These are phyloP conservation scores for Sodiomyces alkalinus DNA, from an alignment of 2,329 filamentous ascomycete genomes.

Conservation along the genomic window DNA sequence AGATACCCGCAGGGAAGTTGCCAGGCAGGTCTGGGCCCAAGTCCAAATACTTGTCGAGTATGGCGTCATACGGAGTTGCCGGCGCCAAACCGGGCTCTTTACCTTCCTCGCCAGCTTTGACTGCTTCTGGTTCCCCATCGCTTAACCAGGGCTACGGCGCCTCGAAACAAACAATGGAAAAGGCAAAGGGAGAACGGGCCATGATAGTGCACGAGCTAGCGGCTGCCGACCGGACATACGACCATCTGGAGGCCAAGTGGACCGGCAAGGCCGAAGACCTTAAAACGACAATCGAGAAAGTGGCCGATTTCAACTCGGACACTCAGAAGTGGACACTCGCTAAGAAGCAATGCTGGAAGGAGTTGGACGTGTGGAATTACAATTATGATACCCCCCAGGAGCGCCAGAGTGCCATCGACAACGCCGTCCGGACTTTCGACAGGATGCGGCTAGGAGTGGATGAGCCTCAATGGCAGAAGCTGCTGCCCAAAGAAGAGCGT, in stretches of 20 bases:
- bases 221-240: constrained; percentile 32
- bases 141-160: constrained; percentile 32
- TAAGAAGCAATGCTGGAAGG: constrained; percentile 44
- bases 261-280: constrained; percentile 38
- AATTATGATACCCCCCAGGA: constrained; percentile 37
- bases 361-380: constrained; percentile 49
- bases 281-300: constrained; percentile 37
- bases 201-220: constrained; percentile 47
- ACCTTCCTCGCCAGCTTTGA: constrained; percentile 41
- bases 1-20: constrained; percentile 15
- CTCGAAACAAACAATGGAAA: constrained; percentile 34
- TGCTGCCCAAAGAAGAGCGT: constrained; percentile 42
- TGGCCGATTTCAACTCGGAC: constrained; percentile 33
- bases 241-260: constrained; percentile 34
- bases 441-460: constrained; percentile 38
- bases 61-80: constrained; percentile 17
- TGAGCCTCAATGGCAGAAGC: constrained; percentile 44
- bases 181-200: constrained; percentile 35
- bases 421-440: constrained; percentile 44
- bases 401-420: constrained; percentile 44
- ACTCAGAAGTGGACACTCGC: constrained; percentile 38
- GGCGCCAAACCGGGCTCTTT: constrained; percentile 26
- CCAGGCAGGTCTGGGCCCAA: constrained; percentile 20
- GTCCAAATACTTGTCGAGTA: constrained; percentile 24
- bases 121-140: constrained; percentile 37